Conservation (phyloP, 2,329 filamentous ascomycete species). For the Aspergillus aculeatus region DNA sequence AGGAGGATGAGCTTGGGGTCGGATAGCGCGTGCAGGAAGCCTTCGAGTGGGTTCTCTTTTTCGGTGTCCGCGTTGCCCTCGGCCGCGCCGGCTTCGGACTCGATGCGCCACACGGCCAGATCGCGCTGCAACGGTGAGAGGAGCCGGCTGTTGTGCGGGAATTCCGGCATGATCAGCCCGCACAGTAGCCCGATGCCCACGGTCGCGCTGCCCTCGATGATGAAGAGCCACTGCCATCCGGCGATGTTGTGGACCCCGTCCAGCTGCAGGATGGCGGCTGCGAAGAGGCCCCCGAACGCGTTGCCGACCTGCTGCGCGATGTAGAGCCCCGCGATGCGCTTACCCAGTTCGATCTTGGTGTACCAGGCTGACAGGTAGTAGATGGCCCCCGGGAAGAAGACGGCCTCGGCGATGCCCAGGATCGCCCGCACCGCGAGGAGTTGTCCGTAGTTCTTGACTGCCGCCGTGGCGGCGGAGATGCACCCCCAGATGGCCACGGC, state of each 20-base stretch:
- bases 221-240: slow-evolving; percentile 32
- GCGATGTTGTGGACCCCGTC: slow-evolving; percentile 22
- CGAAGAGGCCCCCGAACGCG: slow-evolving; percentile 29
- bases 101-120: too few species aligned
- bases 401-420: too few species aligned
- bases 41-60: too few species aligned
- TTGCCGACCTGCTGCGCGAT: slow-evolving; percentile 29
- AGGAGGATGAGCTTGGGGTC: too few species aligned
- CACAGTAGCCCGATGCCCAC: slow-evolving; percentile 32
- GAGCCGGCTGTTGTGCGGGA: slow-evolving; percentile 35
- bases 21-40: too few species aligned
- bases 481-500: slow-evolving; percentile 62
- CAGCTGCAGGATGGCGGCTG: slow-evolving; percentile 26
- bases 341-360: slow-evolving; percentile 33
- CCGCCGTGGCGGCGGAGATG: slow-evolving; percentile 48
- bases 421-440: too few species aligned
- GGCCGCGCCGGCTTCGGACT: too few species aligned
- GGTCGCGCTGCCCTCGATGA: slow-evolving; percentile 29
- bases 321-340: slow-evolving; percentile 33
- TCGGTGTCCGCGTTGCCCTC: too few species aligned
- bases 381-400: too few species aligned
- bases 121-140: too few species aligned
- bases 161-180: slow-evolving; percentile 40
- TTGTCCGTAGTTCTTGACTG: too few species aligned
- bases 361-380: slow-evolving; percentile 40